Conservation (phyloP, 139 green algal genomes). For the Klebsormidium nitens region DNA sequence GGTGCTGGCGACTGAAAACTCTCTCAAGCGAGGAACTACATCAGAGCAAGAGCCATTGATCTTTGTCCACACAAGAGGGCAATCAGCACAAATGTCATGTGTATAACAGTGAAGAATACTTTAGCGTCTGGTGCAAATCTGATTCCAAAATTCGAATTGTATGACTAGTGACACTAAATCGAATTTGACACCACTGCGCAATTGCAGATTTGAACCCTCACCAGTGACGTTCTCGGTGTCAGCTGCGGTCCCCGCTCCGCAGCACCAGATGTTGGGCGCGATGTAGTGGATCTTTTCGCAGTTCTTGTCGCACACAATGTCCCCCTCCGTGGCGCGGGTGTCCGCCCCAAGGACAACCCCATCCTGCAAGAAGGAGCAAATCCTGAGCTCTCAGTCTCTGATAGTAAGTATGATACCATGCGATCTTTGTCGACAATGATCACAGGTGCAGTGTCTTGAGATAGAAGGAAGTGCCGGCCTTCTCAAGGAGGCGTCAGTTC, state of each 20-base stretch:
- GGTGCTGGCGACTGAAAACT: too few relatives aligned
- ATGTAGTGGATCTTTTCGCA: conserved; percentile 99
- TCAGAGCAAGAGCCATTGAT: too few relatives aligned
- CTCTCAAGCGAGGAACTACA: too few relatives aligned
- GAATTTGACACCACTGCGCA: too few relatives aligned
- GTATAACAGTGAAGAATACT: too few relatives aligned
- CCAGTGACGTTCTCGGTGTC: conserved; percentile 95
- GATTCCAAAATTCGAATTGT: too few relatives aligned
- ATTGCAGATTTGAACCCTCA: too few relatives aligned
- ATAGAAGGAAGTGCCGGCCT: neutral
- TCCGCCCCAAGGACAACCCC: conserved; percentile 97
- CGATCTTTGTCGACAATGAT: neutral
- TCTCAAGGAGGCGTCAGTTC: too few relatives aligned
- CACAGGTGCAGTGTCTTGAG: neutral
- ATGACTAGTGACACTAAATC: too few relatives aligned
- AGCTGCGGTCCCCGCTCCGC: conserved; percentile 92
- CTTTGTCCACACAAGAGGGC: too few relatives aligned
- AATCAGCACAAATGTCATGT: too few relatives aligned
- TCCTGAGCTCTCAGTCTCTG: neutral
- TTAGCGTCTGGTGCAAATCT: too few relatives aligned
- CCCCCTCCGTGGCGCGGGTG: conserved; percentile 89
- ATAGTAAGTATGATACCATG: neutral
- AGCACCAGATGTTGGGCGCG: conserved; percentile 97
- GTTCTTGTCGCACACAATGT: conserved; percentile 98
- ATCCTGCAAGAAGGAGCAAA: conserved; percentile 58